A percentile compares a stretch with the other conserved stretches of the same genome.
Conservation (phyloP, 257 asterid species). For the Nicotiana noctiflora region DNA sequence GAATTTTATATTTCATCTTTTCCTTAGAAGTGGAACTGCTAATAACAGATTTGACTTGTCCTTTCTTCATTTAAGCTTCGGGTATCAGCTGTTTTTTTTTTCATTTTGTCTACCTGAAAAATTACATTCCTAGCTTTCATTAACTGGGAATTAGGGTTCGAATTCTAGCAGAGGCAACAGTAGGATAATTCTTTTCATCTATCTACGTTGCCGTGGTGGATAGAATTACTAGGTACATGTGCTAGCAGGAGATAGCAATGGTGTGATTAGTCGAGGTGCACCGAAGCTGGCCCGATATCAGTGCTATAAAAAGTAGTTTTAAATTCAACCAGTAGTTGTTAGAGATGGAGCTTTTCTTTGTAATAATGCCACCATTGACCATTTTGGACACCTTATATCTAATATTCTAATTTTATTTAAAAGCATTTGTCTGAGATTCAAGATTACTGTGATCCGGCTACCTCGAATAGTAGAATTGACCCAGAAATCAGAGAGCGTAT, state of each 20-base stretch:
- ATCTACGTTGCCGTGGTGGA: not conserved
- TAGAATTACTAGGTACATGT: not conserved
- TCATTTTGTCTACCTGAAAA: no score
- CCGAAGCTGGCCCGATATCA: not conserved
- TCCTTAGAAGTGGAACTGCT: not conserved
- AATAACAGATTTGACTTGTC: not conserved
- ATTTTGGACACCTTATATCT: not conserved
- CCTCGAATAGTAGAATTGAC: not conserved
- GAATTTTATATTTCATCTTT: not conserved
- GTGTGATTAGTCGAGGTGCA: not conserved
- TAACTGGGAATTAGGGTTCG: no score
- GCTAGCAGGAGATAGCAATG: not conserved
- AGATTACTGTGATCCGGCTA: not conserved
- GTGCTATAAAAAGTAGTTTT: not conserved
- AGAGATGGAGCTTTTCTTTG: not conserved
- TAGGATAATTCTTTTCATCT: not conserved
- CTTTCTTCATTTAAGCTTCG: not conserved
- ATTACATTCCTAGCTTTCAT: no score
- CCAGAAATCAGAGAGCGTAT: not conserved
- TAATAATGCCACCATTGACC: not conserved
- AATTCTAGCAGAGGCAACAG: no score
- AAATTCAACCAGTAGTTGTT: not conserved
- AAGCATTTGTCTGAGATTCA: no score
- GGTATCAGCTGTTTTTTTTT: not conserved
- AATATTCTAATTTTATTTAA: no score